Conservation (phyloP, 2,329 filamentous ascomycete genomes). For the Apiospora pterosperma region DNA sequence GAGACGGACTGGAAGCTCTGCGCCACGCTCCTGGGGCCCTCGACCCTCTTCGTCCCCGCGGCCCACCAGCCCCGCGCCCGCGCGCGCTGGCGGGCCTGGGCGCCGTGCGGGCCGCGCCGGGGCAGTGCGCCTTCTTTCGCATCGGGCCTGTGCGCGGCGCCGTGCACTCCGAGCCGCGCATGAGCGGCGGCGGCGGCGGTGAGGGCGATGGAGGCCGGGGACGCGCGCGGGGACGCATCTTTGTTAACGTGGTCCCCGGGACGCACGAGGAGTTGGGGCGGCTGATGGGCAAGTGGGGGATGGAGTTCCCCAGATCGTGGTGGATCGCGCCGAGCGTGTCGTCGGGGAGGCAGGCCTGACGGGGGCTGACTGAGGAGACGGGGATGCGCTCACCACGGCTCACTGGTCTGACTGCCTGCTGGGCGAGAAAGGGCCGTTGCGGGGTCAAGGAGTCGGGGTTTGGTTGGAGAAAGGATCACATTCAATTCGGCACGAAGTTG, state of each 20-base stretch:
- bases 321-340: slow-evolving; percentile 16
- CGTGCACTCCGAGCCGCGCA: slow-evolving; percentile 38
- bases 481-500: background rate
- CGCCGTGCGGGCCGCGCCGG: slow-evolving; percentile 15
- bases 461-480: background rate
- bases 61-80: slow-evolving; percentile 29
- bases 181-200: slow-evolving; percentile 12
- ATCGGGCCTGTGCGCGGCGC: slow-evolving; percentile 38
- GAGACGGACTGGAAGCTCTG: slow-evolving; percentile 47
- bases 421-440: background rate
- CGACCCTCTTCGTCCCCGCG: slow-evolving; percentile 40
- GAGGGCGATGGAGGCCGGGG: slow-evolving; percentile 9
- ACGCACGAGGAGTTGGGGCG: slow-evolving; percentile 28
- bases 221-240: slow-evolving; percentile 22
- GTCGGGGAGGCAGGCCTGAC: too few species aligned
- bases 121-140: slow-evolving; percentile 38
- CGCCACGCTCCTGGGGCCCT: slow-evolving; percentile 42
- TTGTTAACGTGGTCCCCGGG: slow-evolving; percentile 36
- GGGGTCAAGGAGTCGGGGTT: background rate
- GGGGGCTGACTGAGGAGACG: background rate
- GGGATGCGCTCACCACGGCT: too few species aligned
- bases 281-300: slow-evolving; percentile 33
- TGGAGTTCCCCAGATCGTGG: slow-evolving; percentile 35
- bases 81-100: slow-evolving; percentile 21
- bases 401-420: too few species aligned